Evolutionary conservation across 805 yeast genomes (phyloP), one percentile per base, ranked within the genome.

Genomic region (Metschnikowia santaceciliae): DNA sequence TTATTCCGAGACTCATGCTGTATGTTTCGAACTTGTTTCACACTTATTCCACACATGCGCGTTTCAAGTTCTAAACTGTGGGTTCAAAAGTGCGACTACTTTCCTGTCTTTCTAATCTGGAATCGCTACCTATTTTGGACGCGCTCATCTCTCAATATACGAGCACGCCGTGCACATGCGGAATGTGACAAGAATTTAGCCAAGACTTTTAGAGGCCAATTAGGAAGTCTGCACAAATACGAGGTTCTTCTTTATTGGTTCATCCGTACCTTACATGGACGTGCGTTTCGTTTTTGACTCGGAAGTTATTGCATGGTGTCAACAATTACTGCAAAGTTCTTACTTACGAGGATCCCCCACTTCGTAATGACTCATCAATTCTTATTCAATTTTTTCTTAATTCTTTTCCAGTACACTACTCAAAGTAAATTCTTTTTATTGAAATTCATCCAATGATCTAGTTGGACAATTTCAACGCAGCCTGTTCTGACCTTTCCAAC

Each of bases 301-400:
- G 13, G 23, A 13, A 8, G 39, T 7, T 5, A 19, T 36, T 20
- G 20, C 14, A 3, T 19, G 19, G 10, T 36, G 11, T 34, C 36
- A 7, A 7, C 43, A 35, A 67, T 68, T 71, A 71, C 68, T 46
- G 60, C 69, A 6, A 51, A 34, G 8, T 34, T n/a, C 19, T 14
- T 8, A 14, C 13, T 15, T 10, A 34, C 17, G 30, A 26, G 30
- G 30, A 8, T 26, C 30, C 30, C 30, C 30, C 30, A 26, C 30
- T 8, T 26, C 11, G 15, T 3, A 34, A 15, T n/a, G 36, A 34
- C 36, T 26, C 30, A 26, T 8, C 5, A 26, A 26, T 8, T 26
- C 11, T 26, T 10, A 10, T 3, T 26, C 30, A 26, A 26, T 26
- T 26, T 13, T 26, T 8, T 26, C 30, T 8, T 26, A 10, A 8